Evolutionary conservation across 106 monocot genomes (phyloP), one percentile per base, ranked within the genome.

Genomic region (Ottelia alismoides): DNA sequence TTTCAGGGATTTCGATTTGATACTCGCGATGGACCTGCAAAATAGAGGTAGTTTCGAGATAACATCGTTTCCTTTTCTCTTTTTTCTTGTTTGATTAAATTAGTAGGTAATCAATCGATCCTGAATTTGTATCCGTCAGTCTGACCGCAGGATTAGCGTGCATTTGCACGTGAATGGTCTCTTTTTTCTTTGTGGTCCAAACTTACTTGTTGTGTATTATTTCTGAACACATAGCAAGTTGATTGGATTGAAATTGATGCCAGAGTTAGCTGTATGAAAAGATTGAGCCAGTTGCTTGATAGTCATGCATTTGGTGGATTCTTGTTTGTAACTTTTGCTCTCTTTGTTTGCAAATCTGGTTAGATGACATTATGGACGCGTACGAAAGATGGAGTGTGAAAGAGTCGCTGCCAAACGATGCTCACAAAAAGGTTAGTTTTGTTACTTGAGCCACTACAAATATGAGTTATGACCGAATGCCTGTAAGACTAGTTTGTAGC

Each of bases 11-110:
- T 90, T 90, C 51, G 90, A 90, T 70, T 74, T 90, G 49, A 84
- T 90, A 27, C 69, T 91, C 1, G 81, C 90, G 27, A 91, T 91
- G 90, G 90, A 91, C 64, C 45, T 71, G 81, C 90, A 91, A 69
- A 91, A 91, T 60, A 74, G 52, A 81, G 84, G 90, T 84, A 18
- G 26, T 28, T 0, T 7, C 4, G 7, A 40, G 27, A 11, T 26
- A n/a, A n/a, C n/a, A n/a, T n/a, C n/a, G n/a, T n/a, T n/a, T n/a
- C n/a, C n/a, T n/a, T n/a, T n/a, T n/a, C n/a, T n/a, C n/a, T n/a
- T n/a, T n/a, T n/a, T n/a, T n/a, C n/a, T n/a, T n/a, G n/a, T n/a
- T n/a, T n/a, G n/a, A n/a, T n/a, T n/a, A n/a, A n/a, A n/a, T n/a
- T n/a, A n/a, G n/a, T n/a, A n/a, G n/a, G n/a, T n/a, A n/a, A n/a